These are phyloP conservation scores for Cicer judaicum DNA, from an alignment of 306 rosid genomes.

Conservation along the genomic window DNA sequence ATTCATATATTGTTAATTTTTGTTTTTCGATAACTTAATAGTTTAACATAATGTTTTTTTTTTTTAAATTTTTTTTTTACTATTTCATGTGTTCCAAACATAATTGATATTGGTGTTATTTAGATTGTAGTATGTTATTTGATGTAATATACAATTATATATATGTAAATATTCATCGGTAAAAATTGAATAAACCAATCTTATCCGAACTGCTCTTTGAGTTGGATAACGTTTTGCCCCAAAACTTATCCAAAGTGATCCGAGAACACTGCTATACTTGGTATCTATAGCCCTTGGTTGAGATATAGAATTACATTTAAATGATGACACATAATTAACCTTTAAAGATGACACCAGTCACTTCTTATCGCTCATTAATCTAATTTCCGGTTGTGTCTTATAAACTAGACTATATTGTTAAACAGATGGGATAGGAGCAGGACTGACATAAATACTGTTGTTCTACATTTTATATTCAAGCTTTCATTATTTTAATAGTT, in stretches of 20 bases:
- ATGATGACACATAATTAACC: neutral
- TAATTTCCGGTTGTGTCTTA: conserved; percentile 18
- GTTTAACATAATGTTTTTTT: neutral
- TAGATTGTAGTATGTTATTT: neutral
- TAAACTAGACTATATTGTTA: conserved; percentile 7
- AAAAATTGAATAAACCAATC: neutral
- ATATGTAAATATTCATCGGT: neutral
- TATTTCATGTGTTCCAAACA: neutral
- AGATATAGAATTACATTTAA: conserved; percentile 10
- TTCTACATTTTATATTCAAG: conserved; percentile 36
- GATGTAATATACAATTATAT: neutral
- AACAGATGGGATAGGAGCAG: conserved; percentile 25
- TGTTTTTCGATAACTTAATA: neutral
- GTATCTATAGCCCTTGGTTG: conserved; percentile 29
- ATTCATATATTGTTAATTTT: neutral
- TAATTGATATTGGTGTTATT: neutral
- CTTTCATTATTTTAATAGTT: conserved; percentile 23
- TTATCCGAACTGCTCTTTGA: neutral
- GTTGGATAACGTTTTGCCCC: neutral
- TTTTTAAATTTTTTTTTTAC: too few species aligned
- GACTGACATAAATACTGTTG: conserved; percentile 18
- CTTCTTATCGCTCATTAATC: conserved; percentile 27
- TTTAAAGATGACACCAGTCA: neutral
- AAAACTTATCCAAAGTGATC: neutral
- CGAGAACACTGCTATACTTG: neutral